Evolutionary conservation across 352 stramenopile genomes (phyloP).

Genomic region (Globisporangium paroecandrum): DNA sequence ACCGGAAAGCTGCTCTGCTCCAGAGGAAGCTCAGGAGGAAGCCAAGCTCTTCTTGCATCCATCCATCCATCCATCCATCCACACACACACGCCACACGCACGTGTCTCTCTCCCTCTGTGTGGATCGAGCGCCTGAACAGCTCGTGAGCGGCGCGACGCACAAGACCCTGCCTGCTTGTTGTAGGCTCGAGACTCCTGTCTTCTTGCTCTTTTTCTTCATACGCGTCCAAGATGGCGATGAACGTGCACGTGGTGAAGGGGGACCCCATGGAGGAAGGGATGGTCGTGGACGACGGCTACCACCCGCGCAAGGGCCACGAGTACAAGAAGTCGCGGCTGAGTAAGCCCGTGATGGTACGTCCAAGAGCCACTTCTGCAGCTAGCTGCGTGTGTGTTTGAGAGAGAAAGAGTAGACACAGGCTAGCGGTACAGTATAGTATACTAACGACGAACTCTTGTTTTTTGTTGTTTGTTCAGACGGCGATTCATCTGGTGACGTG

Average conservation of each 20-base stretch:
- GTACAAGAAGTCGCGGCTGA: slow-evolving; percentile 9
- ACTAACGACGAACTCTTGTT: not conserved
- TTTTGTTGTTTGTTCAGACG: slow-evolving; percentile 23
- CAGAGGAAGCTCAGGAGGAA: not conserved
- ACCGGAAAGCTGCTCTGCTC: not conserved
- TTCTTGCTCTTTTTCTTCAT: slow-evolving; percentile 4
- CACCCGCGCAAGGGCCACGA: slow-evolving; percentile 18
- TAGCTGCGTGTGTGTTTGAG: not conserved
- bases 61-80: not conserved
- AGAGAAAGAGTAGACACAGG: not conserved
- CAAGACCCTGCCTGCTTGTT: slow-evolving; percentile 3
- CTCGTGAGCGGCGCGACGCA: slow-evolving; percentile 15
- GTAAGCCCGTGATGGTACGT: slow-evolving; percentile 18
- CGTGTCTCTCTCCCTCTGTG: not conserved
- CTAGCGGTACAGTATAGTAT: no score
- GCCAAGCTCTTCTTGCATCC: not conserved
- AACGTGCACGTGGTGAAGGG: slow-evolving; percentile 8
- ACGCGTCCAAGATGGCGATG: slow-evolving; percentile 10
- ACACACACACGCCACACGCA: not conserved
- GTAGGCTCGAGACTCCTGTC: not conserved
- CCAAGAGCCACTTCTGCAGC: not conserved
- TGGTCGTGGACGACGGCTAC: slow-evolving; percentile 10
- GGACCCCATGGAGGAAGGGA: not conserved
- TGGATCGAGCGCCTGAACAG: not conserved
- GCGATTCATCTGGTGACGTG: slow-evolving; percentile 50